Base-by-base conservation (phyloP, 129 eudicot species). In the Gnaphalium uliginosum region DNA sequence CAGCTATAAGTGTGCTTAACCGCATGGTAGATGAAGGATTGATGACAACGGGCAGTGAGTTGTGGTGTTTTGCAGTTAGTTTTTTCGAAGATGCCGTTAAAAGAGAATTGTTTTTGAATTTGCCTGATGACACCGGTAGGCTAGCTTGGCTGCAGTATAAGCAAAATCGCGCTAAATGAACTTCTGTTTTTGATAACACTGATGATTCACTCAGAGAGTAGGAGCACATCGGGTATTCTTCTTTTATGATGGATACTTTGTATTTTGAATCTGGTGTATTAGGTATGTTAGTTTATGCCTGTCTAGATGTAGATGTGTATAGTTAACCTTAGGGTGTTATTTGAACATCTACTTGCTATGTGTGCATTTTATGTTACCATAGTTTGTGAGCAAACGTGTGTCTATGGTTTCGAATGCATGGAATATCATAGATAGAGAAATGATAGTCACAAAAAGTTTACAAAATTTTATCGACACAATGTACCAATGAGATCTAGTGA, bases 21-120 rank as follows among this genome's bases (percentile, higher is more conserved):
- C 74, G 64, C 37, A 76, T 76, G 80, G 74, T 67, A 10, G 74
- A 53, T 23, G 74, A 76, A 17, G 80, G 67, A 3, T 64, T 76
- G 37, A 54, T 76, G 66, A 43, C 74, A 9, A 35, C 33, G 18
- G 61, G 67, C 13, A 67, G 74, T 25, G 68, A 54, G 7, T 32
- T 76, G 41, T 67, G 80, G 80, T 66, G 66, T 2, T 76, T 66
- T 76, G 66, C 73, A 51, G 25, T 76, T 21, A 67, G 41, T 53
- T 67, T 66, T 25, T 68, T 59, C 30, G 80, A 76, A 76, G 68
- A 76, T 76, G 33, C 53, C 6, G 68, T 67, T 50, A 76, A 67
- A 54, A 53, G 80, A 53, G 67, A 66, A 22, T 19, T 76, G 7
- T 76, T 76, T 54, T 23, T 76, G 50, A 76, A 35, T 54, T 15